These are phyloP conservation scores for Stagonosporopsis tanaceti DNA, from an alignment of 2,329 filamentous ascomycete species.

Conservation along the genomic window DNA sequence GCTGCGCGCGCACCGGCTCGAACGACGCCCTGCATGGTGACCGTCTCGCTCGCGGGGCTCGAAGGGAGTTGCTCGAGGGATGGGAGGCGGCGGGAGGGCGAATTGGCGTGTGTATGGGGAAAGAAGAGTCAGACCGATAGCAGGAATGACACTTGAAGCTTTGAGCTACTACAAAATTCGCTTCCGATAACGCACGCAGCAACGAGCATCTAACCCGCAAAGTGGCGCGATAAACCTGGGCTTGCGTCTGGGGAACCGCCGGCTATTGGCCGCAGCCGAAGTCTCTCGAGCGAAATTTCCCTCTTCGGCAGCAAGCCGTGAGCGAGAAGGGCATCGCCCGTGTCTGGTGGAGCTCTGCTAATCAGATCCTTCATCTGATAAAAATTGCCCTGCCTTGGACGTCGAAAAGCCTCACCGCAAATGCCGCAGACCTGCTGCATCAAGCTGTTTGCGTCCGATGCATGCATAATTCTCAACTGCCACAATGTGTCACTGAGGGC, in stretches of 20 bases:
- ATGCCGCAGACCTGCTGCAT: background rate
- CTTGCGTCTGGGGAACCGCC: conserved; percentile 28
- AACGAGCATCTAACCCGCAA: conserved; percentile 27
- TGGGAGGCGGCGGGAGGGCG: conserved; percentile 26
- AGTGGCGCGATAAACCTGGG: conserved; percentile 28
- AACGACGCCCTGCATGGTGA: conserved; percentile 50
- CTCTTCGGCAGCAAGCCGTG: conserved; percentile 20
- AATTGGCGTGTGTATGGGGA: conserved; percentile 31
- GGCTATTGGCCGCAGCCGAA: conserved; percentile 25
- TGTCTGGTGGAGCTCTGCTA: conserved; percentile 17
- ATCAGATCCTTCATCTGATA: conserved; percentile 23
- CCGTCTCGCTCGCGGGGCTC: conserved; percentile 36
- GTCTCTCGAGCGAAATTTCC: conserved; percentile 16
- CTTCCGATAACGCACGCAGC: conserved; percentile 43
- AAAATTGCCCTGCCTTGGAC: background rate
- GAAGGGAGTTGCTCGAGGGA: conserved; percentile 28
- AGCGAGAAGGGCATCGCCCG: conserved; percentile 18
- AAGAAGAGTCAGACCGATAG: conserved; percentile 24
- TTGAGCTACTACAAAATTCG: conserved; percentile 41
- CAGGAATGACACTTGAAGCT: conserved; percentile 31
- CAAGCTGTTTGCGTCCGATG: conserved; percentile 1
- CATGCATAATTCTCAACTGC: background rate
- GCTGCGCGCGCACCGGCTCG: conserved; percentile 48
- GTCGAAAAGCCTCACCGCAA: conserved; percentile 3
- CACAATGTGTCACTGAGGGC: background rate